These are phyloP conservation scores for Tetracladium maxilliforme DNA, from an alignment of 2,329 filamentous ascomycete species.

Conservation along the genomic window DNA sequence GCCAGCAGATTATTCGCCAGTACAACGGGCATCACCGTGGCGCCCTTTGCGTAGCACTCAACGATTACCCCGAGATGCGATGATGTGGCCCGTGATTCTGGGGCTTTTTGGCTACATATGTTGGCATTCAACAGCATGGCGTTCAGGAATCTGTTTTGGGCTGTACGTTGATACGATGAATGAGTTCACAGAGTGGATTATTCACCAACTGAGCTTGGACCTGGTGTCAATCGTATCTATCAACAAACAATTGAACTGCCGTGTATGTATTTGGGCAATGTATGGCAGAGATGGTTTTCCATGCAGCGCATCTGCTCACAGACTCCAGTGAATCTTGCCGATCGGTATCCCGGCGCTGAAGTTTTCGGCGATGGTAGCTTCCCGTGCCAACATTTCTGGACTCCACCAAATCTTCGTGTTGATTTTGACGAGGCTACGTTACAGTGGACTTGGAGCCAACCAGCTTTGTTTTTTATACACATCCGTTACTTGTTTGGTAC, in stretches of 20 bases:
- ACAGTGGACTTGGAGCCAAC: slow-evolving; percentile 21
- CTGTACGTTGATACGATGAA: too few relatives aligned
- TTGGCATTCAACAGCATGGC: too few relatives aligned
- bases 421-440: slow-evolving; percentile 50
- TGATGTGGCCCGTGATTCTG: too few relatives aligned
- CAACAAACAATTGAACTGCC: too few relatives aligned
- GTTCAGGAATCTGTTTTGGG: too few relatives aligned
- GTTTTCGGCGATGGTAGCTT: slow-evolving; percentile 40
- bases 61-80: slow-evolving; percentile 34
- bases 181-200: too few relatives aligned
- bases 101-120: too few relatives aligned
- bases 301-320: too few relatives aligned
- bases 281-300: too few relatives aligned
- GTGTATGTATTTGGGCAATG: slow-evolving; percentile 30
- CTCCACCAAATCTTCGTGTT: slow-evolving; percentile 48
- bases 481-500: slow-evolving; percentile 41
- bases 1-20: slow-evolving; percentile 56
- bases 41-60: slow-evolving; percentile 57
- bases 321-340: too few relatives aligned
- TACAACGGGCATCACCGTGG: slow-evolving; percentile 66
- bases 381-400: slow-evolving; percentile 40
- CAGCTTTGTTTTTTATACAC: slow-evolving; percentile 45
- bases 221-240: too few relatives aligned
- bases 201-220: too few relatives aligned
- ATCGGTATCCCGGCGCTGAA: slow-evolving; percentile 5